Evolutionary conservation across 768 basidiomycete genomes (phyloP).

Genomic region (Neoboletus brunneissimus): DNA sequence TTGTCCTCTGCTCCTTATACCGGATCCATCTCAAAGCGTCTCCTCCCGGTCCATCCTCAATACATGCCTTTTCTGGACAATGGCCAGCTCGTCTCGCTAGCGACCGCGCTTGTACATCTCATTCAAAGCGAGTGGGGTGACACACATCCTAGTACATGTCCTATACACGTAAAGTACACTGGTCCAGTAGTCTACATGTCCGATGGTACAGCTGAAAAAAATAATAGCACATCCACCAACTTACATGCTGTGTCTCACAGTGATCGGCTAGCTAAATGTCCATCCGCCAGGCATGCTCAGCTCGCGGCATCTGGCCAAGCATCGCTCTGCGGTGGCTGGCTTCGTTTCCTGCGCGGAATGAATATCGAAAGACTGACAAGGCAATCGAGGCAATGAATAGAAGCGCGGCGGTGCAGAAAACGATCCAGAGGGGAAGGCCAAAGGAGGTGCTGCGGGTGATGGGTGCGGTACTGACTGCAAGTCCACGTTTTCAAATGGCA

Average conservation of each 20-base stretch:
- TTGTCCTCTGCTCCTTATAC: constrained; percentile 23
- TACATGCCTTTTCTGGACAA: constrained; percentile 36
- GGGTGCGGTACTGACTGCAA: constrained; percentile 3
- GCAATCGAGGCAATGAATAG: constrained; percentile 27
- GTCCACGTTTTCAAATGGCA: constrained; percentile 27
- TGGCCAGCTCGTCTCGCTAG: constrained; percentile 8
- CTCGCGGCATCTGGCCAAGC: constrained; percentile 26
- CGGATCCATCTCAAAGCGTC: constrained; percentile 29
- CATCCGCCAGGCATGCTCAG: constrained; percentile 43
- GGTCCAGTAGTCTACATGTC: constrained; percentile 9
- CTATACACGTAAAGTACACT: constrained; percentile 18
- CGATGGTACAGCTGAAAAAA: constrained; percentile 15
- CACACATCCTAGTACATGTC: constrained; percentile 12
- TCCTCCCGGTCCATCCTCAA: constrained; percentile 26
- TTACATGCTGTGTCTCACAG: constrained; percentile 1
- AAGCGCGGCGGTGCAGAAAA: constrained; percentile 18
- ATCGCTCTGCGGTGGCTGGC: constrained; percentile 11
- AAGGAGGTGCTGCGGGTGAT: constrained; percentile 4
- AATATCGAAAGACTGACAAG: constrained; percentile 17
- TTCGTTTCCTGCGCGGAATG: constrained; percentile 17
- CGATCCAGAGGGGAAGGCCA: constrained; percentile 13
- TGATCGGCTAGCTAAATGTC: constrained; percentile 26
- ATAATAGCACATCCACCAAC: neutral
- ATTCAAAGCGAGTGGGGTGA: neutral
- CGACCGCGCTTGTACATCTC: constrained; percentile 23